Evolutionary conservation across 2,329 filamentous ascomycete genomes (phyloP).

Genomic region (Cryphonectria carpinicola): DNA sequence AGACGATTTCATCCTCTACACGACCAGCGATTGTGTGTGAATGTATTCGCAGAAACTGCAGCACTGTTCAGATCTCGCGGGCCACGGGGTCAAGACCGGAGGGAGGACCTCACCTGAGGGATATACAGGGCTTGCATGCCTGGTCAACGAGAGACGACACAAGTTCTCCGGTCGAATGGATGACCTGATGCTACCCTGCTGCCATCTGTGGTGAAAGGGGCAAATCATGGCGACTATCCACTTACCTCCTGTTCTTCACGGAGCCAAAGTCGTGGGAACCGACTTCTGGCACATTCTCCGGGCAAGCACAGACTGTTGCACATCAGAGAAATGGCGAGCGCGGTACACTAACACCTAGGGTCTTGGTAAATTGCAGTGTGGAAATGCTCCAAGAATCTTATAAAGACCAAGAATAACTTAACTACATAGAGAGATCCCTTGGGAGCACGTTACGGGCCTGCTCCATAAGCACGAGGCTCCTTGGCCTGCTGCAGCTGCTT

Average conservation of each 20-base stretch:
- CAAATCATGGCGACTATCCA: neutral
- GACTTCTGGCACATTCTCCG: neutral
- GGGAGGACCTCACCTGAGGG: neutral
- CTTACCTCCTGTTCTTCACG: neutral
- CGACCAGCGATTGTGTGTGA: neutral
- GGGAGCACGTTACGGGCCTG: neutral
- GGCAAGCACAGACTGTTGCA: neutral
- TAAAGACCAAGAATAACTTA: neutral
- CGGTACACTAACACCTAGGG: neutral
- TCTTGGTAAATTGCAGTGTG: neutral
- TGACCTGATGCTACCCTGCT: neutral
- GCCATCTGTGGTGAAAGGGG: neutral
- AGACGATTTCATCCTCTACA: neutral
- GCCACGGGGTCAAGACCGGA: neutral
- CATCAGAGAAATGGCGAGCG: neutral
- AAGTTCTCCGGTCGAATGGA: neutral
- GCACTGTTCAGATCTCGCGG: neutral
- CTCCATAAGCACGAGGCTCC: neutral
- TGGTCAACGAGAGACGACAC: neutral
- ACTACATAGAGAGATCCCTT: neutral
- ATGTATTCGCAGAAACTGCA: neutral
- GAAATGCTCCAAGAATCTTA: neutral
- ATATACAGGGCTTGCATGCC: neutral
- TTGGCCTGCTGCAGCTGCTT: neutral
- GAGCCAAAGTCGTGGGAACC: neutral